phyloP scores from a whole-genome alignment of 148 eudicot genomes.

The Beta vulgaris region DNA sequence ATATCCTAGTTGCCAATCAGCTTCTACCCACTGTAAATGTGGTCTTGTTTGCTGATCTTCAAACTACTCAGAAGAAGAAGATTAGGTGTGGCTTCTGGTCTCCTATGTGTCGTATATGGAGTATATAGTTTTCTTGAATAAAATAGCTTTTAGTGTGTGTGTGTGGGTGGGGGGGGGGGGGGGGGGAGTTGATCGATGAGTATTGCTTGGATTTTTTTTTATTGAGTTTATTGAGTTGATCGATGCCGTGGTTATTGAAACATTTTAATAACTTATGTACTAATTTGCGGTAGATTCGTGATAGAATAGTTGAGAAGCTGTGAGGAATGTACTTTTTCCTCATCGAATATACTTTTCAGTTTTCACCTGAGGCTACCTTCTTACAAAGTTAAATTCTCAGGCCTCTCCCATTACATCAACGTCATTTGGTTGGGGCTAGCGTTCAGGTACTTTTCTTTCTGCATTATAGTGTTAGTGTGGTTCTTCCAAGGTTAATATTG shows the following conservation, averaged over 20 bases:
- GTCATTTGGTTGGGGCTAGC: conserved; percentile 90
- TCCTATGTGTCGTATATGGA: too few relatives aligned
- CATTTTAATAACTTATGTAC: not conserved
- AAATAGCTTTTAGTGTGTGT: too few relatives aligned
- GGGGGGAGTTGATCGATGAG: too few relatives aligned
- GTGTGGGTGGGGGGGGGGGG: too few relatives aligned
- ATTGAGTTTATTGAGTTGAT: too few relatives aligned
- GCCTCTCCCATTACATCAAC: conserved; percentile 92
- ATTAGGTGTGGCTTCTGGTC: too few relatives aligned
- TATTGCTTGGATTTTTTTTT: too few relatives aligned
- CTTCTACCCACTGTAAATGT: too few relatives aligned
- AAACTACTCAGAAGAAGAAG: too few relatives aligned
- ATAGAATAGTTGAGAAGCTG: not conserved
- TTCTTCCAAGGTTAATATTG: not conserved
- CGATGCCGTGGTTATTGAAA: not conserved
- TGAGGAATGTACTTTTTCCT: not conserved
- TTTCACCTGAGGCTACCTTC: conserved; percentile 3
- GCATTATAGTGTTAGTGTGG: not conserved
- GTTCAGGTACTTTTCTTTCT: conserved; percentile 58
- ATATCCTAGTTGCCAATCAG: too few relatives aligned
- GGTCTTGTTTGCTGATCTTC: too few relatives aligned
- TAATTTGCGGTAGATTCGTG: not conserved
- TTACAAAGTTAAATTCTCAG: conserved; percentile 40
- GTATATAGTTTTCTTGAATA: too few relatives aligned
- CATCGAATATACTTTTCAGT: not conserved